Conservation (phyloP, 2,329 filamentous ascomycete species). For the Exophiala aquamarina region DNA sequence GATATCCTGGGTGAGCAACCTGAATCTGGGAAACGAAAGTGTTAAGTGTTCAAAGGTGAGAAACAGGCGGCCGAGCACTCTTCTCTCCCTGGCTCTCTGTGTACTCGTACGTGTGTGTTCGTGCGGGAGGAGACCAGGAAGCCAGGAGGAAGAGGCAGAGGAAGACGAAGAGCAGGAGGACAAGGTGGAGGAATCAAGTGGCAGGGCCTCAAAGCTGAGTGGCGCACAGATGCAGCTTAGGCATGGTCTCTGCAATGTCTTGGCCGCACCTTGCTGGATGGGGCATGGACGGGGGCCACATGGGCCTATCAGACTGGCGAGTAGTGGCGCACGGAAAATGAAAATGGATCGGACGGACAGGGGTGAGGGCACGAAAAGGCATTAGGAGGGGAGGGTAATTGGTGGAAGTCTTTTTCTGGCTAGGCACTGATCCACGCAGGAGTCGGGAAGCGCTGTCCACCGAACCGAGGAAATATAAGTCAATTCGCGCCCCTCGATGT, state of each 20-base stretch:
- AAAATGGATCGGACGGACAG: background rate
- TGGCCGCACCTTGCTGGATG: background rate
- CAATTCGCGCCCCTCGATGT: slow-evolving; percentile 4
- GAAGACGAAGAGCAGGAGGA: too few species aligned
- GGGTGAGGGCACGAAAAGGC: background rate
- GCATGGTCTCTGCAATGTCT: background rate
- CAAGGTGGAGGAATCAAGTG: background rate
- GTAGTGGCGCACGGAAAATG: background rate
- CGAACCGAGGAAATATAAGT: slow-evolving; percentile 4
- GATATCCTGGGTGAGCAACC: too few species aligned
- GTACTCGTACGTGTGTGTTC: too few species aligned
- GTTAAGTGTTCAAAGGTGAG: too few species aligned
- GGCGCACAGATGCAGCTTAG: background rate
- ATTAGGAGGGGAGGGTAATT: background rate
- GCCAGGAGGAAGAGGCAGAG: too few species aligned
- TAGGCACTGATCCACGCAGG: background rate
- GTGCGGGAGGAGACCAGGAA: too few species aligned
- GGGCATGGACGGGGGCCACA: background rate
- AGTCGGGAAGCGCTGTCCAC: background rate
- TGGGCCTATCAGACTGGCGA: background rate
- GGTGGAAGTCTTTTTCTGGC: background rate
- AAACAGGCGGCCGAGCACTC: too few species aligned
- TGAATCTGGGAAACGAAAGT: too few species aligned
- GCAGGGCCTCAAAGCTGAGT: background rate
- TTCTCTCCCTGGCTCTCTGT: too few species aligned